Evolutionary conservation across 2,329 filamentous ascomycete genomes (phyloP), one percentile per base, ranked within the genome.

Genomic region (Claviceps sp.): DNA sequence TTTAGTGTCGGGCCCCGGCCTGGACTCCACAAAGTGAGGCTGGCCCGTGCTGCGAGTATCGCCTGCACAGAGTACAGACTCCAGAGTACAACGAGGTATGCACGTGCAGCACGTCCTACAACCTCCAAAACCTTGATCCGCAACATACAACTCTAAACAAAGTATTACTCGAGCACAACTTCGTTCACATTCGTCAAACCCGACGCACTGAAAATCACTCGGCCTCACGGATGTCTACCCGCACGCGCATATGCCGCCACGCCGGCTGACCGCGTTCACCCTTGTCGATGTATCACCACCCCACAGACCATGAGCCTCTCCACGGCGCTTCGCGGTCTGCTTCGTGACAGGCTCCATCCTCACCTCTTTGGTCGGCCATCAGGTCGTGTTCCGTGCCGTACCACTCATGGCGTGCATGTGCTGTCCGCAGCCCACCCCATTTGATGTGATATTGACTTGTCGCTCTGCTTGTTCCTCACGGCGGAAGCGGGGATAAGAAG

Each of bases 401-500:
- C 40, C 34, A 37, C 37, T 39, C 40, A 40, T 46, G 14, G 22
- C 17, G 34, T 17, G n/a, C 24, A 16, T n/a, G 17, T 42, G 10
- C n/a, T 19, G 6, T 42, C 40, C 40, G 13, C 41, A 42, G 17
- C 11, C 11, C 41, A 10, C 40, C 10, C 17, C 14, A 19, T 19
- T 43, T 43, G n/a, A 17, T 43, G 19, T 42, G 3, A 22, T 38
- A 40, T 16, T n/a, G 16, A 34, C 45, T 8, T 34, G 37, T 17
- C 19, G 11, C 16, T 19, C 39, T 34, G 30, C 30, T 37, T n/a
- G 11, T 34, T 13, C 19, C 8, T n/a, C 40, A 42, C 34, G 26
- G 16, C 34, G 37, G 39, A 44, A 47, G 42, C 52, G 55, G 61
- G 56, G 46, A 64, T 62, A 64, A 64, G 62, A 62, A 64, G 57